Base-by-base conservation (phyloP, 2,329 filamentous ascomycete species). In the Nemania sp. region DNA sequence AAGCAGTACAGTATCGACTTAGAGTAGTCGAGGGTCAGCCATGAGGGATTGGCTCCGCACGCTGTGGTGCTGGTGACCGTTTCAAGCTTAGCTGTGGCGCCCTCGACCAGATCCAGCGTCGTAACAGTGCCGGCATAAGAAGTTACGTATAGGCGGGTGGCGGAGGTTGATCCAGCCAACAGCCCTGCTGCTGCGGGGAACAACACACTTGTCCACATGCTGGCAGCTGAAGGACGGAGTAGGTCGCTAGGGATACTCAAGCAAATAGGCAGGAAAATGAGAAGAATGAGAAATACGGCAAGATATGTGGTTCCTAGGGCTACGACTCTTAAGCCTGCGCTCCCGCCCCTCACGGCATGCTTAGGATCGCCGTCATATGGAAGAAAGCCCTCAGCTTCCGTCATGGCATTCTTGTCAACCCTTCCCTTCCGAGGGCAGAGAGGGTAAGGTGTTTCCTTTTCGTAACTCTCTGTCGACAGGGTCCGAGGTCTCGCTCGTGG, bases 31-130 rank as follows among this genome's bases (percentile, higher is more conserved):
- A 86, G 77, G 18, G 83, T 83, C 58, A 89, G 75, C 86, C 87
- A 90, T 11, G 84, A 82, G 5, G 87, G 83, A 61, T 80, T 82
- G 1, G 76, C 73, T 10, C 78, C 82, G 72, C 86, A 88, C 35
- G 75, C 76, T 53, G 76, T 77, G 20, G 77, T 78, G 2, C 73
- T 72, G 53, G 78, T 77, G 17, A 81, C 72, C 18, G 73, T 69
- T 65, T 76, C 72, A 60, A 87, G 78, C 57, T 68, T 68, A 63
- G 72, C 67, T 40, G 62, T 56, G 56, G 66, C 58, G 64, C 64
- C 66, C 60, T 64, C 48, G 54, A 64, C 77, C 58, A 82, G 71
- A 62, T 79, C 76, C 52, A 83, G 74, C n/a, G 80, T 81, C 18
- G 79, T 80, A 64, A 84, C 69, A 47, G 73, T 75, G 58, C 81